phyloP scores from a whole-genome alignment of 441 rosid species.

The Pelargonium fulgidum region DNA sequence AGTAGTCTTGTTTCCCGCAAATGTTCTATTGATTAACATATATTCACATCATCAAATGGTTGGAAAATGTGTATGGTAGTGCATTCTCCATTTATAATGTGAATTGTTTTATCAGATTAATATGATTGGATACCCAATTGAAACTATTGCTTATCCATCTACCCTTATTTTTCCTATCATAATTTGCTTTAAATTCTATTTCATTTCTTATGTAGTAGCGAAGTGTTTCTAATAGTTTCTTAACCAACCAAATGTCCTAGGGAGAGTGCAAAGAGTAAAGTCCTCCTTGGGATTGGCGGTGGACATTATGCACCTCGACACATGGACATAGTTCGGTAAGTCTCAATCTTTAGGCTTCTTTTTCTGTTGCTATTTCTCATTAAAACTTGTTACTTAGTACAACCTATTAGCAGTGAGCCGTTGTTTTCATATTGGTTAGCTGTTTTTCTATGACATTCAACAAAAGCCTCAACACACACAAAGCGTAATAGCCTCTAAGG shows the following conservation, averaged over 20 bases:
- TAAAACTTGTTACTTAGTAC: background rate
- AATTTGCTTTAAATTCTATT: background rate
- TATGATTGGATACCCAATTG: background rate
- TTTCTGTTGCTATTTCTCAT: background rate
- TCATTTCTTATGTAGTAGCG: background rate
- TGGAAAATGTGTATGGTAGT: background rate
- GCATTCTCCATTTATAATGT: background rate
- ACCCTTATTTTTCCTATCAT: background rate
- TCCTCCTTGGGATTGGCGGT: constrained; percentile 82
- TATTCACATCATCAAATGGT: no score
- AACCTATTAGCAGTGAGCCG: background rate
- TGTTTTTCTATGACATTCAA: background rate
- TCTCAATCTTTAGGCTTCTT: constrained; percentile 2
- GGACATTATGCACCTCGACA: constrained; percentile 94
- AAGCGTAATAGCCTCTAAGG: background rate
- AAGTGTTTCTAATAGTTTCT: constrained; percentile 10
- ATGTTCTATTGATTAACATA: no score
- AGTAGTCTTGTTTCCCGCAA: background rate
- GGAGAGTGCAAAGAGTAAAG: constrained; percentile 46
- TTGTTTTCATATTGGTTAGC: background rate
- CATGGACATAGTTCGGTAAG: constrained; percentile 76
- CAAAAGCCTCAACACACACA: background rate
- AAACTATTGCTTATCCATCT: background rate
- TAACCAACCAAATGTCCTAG: constrained; percentile 28
- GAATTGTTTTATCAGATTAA: background rate